phyloP scores from a whole-genome alignment of 495 filamentous ascomycete genomes.

The Neurospora sp. region DNA sequence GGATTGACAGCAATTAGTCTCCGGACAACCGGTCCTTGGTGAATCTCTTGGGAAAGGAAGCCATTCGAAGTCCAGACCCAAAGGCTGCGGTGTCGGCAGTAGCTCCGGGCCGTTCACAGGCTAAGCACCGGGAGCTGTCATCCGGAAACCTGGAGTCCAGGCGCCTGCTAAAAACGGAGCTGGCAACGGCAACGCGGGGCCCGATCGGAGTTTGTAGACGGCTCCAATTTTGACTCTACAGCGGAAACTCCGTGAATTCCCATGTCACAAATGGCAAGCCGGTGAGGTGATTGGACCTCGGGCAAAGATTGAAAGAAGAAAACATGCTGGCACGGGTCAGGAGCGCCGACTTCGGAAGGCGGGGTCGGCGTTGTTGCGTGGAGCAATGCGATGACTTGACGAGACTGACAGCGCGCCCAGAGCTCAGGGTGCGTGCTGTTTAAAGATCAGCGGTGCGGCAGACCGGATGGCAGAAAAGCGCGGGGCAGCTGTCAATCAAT shows the following conservation, averaged over 20 bases:
- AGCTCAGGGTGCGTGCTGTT: constrained; percentile 7
- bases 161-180: not conserved
- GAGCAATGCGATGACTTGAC: not conserved
- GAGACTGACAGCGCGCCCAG: not conserved
- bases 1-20: not conserved
- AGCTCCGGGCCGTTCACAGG: not conserved
- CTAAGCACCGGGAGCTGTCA: not conserved
- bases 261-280: not conserved
- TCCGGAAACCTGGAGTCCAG: not conserved
- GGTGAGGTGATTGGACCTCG: not conserved
- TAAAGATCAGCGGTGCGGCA: not conserved
- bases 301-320: not conserved
- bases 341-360: constrained; percentile 24
- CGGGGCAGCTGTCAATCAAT: constrained; percentile 7
- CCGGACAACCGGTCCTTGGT: not conserved
- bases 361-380: constrained; percentile 9
- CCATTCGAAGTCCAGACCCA: not conserved
- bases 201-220: not conserved
- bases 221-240: not conserved
- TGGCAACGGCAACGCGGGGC: not conserved
- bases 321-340: not conserved
- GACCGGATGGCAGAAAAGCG: constrained; percentile 1
- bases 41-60: not conserved
- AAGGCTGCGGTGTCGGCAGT: not conserved
- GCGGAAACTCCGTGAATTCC: not conserved